Percentiles rank a stretch among this genome's conserved stretches.
Conservation (phyloP, 495 filamentous ascomycete species). For the Poronia punctata region DNA sequence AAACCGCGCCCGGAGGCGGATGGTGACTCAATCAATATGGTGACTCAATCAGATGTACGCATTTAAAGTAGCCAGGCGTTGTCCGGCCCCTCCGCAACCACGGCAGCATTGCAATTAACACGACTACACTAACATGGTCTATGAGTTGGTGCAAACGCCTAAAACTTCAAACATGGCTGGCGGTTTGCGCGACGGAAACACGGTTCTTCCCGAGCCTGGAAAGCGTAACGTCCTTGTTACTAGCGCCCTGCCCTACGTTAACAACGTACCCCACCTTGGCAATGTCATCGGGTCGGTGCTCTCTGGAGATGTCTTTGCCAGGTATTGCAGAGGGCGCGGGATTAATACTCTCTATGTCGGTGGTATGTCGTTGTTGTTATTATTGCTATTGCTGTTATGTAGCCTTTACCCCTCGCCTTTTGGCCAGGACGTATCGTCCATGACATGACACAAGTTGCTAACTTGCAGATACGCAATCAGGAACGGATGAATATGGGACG, state of each 20-base stretch:
- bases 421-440: neutral
- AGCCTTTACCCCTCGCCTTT: neutral
- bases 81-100: no score
- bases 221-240: slow-evolving; percentile 53
- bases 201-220: slow-evolving; percentile 36
- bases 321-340: slow-evolving; percentile 65
- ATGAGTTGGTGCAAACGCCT: neutral
- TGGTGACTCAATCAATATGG: no score
- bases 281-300: slow-evolving; percentile 89
- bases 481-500: slow-evolving; percentile 33
- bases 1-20: no score
- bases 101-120: no score
- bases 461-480: slow-evolving; percentile 1
- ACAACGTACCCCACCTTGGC: slow-evolving; percentile 91
- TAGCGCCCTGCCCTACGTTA: slow-evolving; percentile 78
- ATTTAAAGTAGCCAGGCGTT: no score
- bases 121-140: neutral
- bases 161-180: neutral
- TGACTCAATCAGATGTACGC: no score
- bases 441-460: neutral
- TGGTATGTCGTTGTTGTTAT: slow-evolving; percentile 36
- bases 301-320: slow-evolving; percentile 41
- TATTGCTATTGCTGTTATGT: no score
- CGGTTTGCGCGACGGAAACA: neutral
- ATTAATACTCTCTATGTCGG: slow-evolving; percentile 59